Evolutionary conservation across 192 early-diverging fungal genomes (phyloP), one percentile per base, ranked within the genome.

Genomic region (Borealophlyctis nickersoniae): DNA sequence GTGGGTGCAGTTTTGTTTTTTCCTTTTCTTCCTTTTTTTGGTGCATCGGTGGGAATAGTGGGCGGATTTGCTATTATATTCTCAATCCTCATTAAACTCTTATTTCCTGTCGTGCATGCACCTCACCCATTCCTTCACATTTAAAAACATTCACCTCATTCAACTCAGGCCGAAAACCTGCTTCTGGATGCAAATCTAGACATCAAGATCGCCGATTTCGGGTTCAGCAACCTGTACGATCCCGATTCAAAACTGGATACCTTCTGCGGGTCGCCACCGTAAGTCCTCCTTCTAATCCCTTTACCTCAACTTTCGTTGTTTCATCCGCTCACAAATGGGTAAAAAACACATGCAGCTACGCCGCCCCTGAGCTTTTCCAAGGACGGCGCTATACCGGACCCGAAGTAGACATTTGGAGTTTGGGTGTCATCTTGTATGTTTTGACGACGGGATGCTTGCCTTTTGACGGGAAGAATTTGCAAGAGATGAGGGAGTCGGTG

Each of bases 401-500:
- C 23, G 95, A 97, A 78, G 96, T 97, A 4, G 96, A 98, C 78
- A 92, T 96, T 9, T 98, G 96, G 96, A 92, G 90, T 77, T 89
- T 92, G 71, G 96, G 96, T 26, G 92, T 97, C 9, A 94, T 98
- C 69, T 77, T 98, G 24, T 98, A 95, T 67, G 96, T 96, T 29
- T 86, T 98, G 82, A 86, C 94, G 26, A 93, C 91, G 53, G 96
- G 96, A 5, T 87, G 92, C 48, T 81, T 98, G 31, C 97, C 97
- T 0, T 99, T 99, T 67, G 97, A 99, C 65, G 97, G 95, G 65
- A 94, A 99, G 71, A 93, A 97, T 65, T 89, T 99, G 45, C 81
- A 80, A 62, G 79, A 84, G 56, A 81, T 84, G 82, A 22, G 81
- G 11, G 81, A 86, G 58, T 74, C 73, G 4, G 81, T 86, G 16